These are phyloP conservation scores for Sarocladium strictum DNA, from an alignment of 2,329 filamentous ascomycete species.

Conservation along the genomic window DNA sequence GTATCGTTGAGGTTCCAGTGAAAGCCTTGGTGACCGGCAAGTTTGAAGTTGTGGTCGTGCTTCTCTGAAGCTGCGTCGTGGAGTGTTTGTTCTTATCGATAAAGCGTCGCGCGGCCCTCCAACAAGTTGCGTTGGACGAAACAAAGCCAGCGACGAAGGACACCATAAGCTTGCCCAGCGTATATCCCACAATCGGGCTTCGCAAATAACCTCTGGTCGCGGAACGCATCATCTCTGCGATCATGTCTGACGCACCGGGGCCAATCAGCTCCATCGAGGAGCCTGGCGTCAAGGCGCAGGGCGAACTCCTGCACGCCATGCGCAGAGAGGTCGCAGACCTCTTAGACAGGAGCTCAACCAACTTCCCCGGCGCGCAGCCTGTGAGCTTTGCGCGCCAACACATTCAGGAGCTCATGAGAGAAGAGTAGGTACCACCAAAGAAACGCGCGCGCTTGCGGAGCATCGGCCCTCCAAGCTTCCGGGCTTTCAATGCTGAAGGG, in stretches of 20 bases:
- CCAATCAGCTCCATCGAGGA: constrained; percentile 46
- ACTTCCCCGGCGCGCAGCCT: constrained; percentile 88
- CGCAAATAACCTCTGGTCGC: not conserved
- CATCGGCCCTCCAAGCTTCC: too few relatives aligned
- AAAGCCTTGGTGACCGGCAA: too few relatives aligned
- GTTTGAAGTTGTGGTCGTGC: too few relatives aligned
- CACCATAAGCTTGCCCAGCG: not conserved
- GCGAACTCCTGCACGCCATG: constrained; percentile 54
- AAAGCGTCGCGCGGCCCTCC: too few relatives aligned
- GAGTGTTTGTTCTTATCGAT: too few relatives aligned
- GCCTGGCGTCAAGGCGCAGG: constrained; percentile 60
- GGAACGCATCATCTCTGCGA: not conserved
- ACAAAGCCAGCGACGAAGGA: not conserved
- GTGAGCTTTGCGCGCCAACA: constrained; percentile 85
- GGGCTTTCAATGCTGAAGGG: not conserved
- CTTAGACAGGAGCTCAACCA: constrained; percentile 60
- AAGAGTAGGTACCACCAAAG: constrained; percentile 53
- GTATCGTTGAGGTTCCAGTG: too few relatives aligned
- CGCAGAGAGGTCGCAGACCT: constrained; percentile 69
- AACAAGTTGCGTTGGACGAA: too few relatives aligned
- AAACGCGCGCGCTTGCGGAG: not conserved
- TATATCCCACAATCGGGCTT: not conserved
- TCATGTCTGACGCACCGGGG: not conserved
- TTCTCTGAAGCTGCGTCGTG: too few relatives aligned
- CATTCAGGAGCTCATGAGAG: constrained; percentile 69